Base-by-base conservation (phyloP, 78 protist genomes). In the Dictyostelium capitatum region DNA sequence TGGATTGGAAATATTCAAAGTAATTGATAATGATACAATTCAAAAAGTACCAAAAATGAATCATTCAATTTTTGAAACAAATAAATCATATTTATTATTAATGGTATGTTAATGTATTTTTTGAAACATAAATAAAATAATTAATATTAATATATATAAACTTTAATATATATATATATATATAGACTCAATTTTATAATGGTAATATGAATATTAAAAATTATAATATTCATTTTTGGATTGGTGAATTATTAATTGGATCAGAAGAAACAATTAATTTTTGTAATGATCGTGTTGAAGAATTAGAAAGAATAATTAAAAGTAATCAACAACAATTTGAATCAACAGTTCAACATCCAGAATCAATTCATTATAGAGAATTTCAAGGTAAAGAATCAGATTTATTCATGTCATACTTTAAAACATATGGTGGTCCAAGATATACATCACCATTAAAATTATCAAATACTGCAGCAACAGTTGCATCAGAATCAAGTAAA, bases 361-460 rank as follows among this genome's bases (percentile, higher is more conserved):
- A 10, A 19, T 91, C 97, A 59, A 47, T 83, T 48, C 84, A 74
- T 8, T 77, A 95, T 59, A 19, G 97, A 25, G 97, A 95, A 51
- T 69, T 87, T 50, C 89, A 79, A 75, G 25, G 32, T 2, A 25
- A 48, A 15, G 97, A 95, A 59, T 56, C 89, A 5, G 56, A 57
- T 7, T 28, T 54, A 4, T 95, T 95, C 85, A 62, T 95, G 48
- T 32, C 82, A 1, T 47, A 62, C 4, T 95, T 90, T 69, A 28
- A 28, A 17, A 64, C 19, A 1, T 15, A 62, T 17, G 70, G 85
- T 43, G 96, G 96, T 4, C 84, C 83, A 50, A n/a, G 56, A 15
- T 81, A 70, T 65, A 91, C 90, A 12, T 20, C 53, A 10, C 91
- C 97, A 80, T 54, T 51, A 28, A 56, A 54, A 37, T 17, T 79